Conservation (phyloP, 164 flowering plant species). For the Liriodendron chinense region DNA sequence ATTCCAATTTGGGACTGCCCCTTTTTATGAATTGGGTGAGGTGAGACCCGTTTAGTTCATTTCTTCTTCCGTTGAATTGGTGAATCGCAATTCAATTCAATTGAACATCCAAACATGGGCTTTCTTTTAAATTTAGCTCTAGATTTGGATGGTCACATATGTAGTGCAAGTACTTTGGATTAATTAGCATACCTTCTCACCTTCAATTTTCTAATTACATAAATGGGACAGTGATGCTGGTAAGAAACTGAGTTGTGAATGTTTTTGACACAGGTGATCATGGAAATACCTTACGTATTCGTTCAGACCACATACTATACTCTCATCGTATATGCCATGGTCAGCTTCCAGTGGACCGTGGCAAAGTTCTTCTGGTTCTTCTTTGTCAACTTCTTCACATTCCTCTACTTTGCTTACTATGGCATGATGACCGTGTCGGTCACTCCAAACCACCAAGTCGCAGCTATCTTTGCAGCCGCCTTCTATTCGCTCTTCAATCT, state of each 20-base stretch:
- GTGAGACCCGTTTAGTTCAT: too few relatives aligned
- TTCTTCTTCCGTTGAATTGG: too few relatives aligned
- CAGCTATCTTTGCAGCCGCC: slow-evolving; percentile 60
- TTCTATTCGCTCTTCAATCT: slow-evolving; percentile 75
- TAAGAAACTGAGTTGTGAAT: neutral
- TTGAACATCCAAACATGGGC: too few relatives aligned
- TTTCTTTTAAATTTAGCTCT: too few relatives aligned
- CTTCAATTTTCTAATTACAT: neutral
- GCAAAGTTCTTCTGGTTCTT: slow-evolving; percentile 48
- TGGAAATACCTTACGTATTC: slow-evolving; percentile 38
- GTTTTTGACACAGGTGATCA: slow-evolving; percentile 28
- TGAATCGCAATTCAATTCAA: too few relatives aligned
- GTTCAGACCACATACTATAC: slow-evolving; percentile 36
- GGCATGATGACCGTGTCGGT: slow-evolving; percentile 58
- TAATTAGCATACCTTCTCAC: too few relatives aligned
- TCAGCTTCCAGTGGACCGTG: slow-evolving; percentile 42
- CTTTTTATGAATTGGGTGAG: too few relatives aligned
- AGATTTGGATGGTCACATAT: too few relatives aligned
- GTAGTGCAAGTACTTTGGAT: too few relatives aligned
- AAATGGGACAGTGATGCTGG: neutral
- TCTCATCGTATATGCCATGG: slow-evolving; percentile 43
- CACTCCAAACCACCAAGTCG: slow-evolving; percentile 50
- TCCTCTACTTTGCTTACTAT: slow-evolving; percentile 50
- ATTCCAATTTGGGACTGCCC: too few relatives aligned
- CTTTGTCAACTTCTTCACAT: slow-evolving; percentile 40